These are phyloP conservation scores for Boletales sp. DNA, from an alignment of 768 basidiomycete genomes.

Conservation along the genomic window DNA sequence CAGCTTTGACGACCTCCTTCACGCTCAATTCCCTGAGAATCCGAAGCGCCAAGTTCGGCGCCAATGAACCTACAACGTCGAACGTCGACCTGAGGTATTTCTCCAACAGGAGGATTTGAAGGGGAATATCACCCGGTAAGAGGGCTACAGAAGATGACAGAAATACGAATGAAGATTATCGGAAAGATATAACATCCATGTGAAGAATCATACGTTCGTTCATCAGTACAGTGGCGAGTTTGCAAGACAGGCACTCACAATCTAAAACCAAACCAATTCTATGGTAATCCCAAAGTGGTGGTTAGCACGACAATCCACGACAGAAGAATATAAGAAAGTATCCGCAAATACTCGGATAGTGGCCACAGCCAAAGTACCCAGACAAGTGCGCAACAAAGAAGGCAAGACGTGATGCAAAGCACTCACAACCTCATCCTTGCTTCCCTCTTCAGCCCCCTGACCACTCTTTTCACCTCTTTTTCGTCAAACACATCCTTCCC, in stretches of 20 bases:
- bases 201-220: background rate
- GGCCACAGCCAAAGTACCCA: background rate
- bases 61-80: conserved; percentile 73
- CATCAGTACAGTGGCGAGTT: conserved; percentile 2
- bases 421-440: conserved; percentile 74
- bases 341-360: background rate
- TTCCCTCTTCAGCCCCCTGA: conserved; percentile 59
- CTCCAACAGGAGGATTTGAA: conserved; percentile 80
- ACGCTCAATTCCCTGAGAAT: conserved; percentile 60
- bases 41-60: conserved; percentile 60
- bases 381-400: background rate
- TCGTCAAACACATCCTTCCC: conserved; percentile 63
- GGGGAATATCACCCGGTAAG: conserved; percentile 79
- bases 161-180: conserved; percentile 7
- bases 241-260: conserved; percentile 10
- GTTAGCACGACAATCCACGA: conserved; percentile 7
- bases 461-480: conserved; percentile 59
- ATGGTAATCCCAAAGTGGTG: background rate
- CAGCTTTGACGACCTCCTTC: conserved; percentile 54
- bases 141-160: conserved; percentile 44
- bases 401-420: background rate
- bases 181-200: background rate
- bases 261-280: conserved; percentile 31
- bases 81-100: conserved; percentile 82
- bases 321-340: background rate